These are phyloP conservation scores for Aspergillus thermomutatus DNA, from an alignment of 2,329 filamentous ascomycete species.

Conservation along the genomic window DNA sequence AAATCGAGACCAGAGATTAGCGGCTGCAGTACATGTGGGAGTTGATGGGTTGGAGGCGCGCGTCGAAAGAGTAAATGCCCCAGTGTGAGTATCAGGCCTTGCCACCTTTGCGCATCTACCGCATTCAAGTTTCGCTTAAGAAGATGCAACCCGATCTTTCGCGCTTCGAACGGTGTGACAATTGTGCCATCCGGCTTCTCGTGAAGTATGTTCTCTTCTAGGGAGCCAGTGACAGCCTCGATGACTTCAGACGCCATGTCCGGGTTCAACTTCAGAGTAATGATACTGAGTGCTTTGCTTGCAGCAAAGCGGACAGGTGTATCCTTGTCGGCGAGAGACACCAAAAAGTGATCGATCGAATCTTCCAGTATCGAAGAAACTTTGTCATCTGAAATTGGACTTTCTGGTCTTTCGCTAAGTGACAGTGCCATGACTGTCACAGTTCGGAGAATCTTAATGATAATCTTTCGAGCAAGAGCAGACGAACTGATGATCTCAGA, in stretches of 20 bases:
- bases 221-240: conserved; percentile 72
- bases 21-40: conserved; percentile 72
- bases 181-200: conserved; percentile 46
- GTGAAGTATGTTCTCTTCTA: conserved; percentile 61
- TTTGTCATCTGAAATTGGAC: conserved; percentile 26
- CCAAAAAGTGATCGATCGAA: conserved; percentile 76
- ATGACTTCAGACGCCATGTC: conserved; percentile 85
- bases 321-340: conserved; percentile 77
- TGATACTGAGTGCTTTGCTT: conserved; percentile 86
- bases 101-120: conserved; percentile 83
- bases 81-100: conserved; percentile 83
- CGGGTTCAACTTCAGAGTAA: conserved; percentile 73
- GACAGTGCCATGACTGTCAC: conserved; percentile 64
- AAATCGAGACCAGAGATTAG: conserved; percentile 79
- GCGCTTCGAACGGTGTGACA: conserved; percentile 33
- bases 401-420: conserved; percentile 43
- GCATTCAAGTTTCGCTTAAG: conserved; percentile 61
- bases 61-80: conserved; percentile 82
- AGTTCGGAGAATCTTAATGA: conserved; percentile 80
- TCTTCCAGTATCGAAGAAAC: conserved; percentile 65
- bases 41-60: conserved; percentile 67
- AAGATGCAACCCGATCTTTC: conserved; percentile 34
- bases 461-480: conserved; percentile 74
- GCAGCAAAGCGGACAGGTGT: conserved; percentile 87
- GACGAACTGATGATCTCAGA: conserved; percentile 62